phyloP scores from a whole-genome alignment of 73 alveolate species.

The Diophrys appendiculata region DNA sequence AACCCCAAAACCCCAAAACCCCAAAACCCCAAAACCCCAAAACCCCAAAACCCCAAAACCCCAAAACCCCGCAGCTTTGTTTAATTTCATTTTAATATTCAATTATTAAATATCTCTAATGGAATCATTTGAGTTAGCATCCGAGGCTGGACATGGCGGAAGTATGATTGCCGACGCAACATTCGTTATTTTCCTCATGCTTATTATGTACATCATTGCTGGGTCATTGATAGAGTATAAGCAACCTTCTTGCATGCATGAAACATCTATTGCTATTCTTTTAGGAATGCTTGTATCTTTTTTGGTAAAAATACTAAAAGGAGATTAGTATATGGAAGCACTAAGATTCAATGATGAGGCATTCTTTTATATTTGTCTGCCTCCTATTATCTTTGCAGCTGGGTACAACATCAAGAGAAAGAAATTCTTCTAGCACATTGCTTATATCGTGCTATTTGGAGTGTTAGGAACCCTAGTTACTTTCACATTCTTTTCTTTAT shows the following conservation, averaged over 20 bases:
- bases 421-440: slow-evolving; percentile 91
- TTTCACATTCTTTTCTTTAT: slow-evolving; percentile 79
- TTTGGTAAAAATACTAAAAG: background rate
- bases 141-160: no score
- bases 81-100: no score
- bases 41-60: no score
- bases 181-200: slow-evolving; percentile 30
- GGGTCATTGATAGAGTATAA: slow-evolving; percentile 18
- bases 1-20: no score
- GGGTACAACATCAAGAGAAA: slow-evolving; percentile 88
- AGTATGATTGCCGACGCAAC: slow-evolving; percentile 29
- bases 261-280: slow-evolving; percentile 25
- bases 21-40: no score
- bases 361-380: slow-evolving; percentile 77
- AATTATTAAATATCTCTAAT: no score
- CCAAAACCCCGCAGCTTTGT: no score
- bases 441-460: slow-evolving; percentile 90
- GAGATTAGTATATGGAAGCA: background rate
- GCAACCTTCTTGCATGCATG: slow-evolving; percentile 18
- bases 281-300: slow-evolving; percentile 18
- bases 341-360: slow-evolving; percentile 13
- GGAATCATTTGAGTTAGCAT: no score
- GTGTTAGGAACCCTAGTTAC: slow-evolving; percentile 91
- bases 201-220: slow-evolving; percentile 12
- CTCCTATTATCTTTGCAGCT: slow-evolving; percentile 87